These are phyloP conservation scores for Amyloporia xantha DNA, from an alignment of 768 basidiomycete genomes.

Conservation along the genomic window DNA sequence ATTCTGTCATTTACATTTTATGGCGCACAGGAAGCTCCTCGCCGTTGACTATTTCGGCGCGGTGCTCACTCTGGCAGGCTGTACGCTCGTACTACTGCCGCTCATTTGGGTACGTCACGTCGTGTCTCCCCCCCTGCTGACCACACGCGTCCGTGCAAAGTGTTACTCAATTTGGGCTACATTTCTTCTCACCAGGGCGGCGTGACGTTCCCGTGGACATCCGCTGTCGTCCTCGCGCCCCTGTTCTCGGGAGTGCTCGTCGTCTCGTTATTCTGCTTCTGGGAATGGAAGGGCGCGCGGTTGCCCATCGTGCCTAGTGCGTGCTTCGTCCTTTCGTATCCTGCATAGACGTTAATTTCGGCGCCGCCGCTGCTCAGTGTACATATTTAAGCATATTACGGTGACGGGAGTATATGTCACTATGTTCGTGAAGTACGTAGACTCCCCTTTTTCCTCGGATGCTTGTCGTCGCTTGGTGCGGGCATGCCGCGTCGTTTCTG, in stretches of 20 bases:
- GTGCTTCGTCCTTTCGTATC: constrained; percentile 17
- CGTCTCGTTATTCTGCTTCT: constrained; percentile 52
- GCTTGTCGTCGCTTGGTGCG: not conserved
- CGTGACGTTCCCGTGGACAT: constrained; percentile 65
- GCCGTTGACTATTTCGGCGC: constrained; percentile 62
- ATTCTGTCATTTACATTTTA: no score
- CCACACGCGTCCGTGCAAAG: not conserved
- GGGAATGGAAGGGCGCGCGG: constrained; percentile 65
- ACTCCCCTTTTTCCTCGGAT: not conserved
- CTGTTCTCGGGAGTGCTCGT: constrained; percentile 45
- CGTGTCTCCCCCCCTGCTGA: not conserved
- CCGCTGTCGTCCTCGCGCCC: constrained; percentile 43
- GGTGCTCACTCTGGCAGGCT: constrained; percentile 50
- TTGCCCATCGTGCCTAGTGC: constrained; percentile 70
- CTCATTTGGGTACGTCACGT: constrained; percentile 65
- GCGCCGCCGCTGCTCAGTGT: constrained; percentile 35
- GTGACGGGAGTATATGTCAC: constrained; percentile 63
- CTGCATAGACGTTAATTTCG: not conserved
- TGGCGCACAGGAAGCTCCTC: constrained; percentile 46
- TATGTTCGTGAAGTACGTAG: constrained; percentile 58
- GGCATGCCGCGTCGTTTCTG: not conserved
- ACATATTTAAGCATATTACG: constrained; percentile 62
- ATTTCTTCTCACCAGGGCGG: constrained; percentile 52
- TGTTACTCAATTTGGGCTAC: not conserved
- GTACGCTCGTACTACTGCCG: constrained; percentile 58